A percentile compares a stretch with the other conserved stretches of the same genome.
Evolutionary conservation across 164 flowering plant species (phyloP).

Genomic region (Echeveria elegans): DNA sequence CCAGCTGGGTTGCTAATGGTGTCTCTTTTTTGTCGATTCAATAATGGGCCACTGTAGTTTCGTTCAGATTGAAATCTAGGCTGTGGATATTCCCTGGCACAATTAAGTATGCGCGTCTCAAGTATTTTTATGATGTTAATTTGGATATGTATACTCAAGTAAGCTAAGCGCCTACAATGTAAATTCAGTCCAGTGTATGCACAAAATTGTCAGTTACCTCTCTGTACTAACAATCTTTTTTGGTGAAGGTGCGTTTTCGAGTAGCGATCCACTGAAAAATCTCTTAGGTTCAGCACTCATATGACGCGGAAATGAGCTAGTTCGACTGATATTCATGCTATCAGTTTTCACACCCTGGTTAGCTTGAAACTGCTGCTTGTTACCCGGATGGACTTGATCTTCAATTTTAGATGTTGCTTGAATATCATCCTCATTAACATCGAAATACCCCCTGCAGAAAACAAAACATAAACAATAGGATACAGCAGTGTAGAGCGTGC

Average conservation of each 20-base stretch:
- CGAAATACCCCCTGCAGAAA: conserved; percentile 62
- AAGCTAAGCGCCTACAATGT: too few relatives aligned
- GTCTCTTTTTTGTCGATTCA: conserved; percentile 53
- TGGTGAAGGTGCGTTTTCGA: conserved; percentile 46
- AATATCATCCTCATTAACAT: conserved; percentile 62
- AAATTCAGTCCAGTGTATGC: neutral
- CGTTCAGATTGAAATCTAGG: conserved; percentile 45
- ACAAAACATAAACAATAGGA: neutral
- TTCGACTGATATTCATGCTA: conserved; percentile 34
- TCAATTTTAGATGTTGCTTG: conserved; percentile 36
- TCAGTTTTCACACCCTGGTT: conserved; percentile 29
- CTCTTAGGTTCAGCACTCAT: conserved; percentile 30
- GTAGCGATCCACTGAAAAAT: conserved; percentile 52
- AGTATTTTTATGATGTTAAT: conserved; percentile 6
- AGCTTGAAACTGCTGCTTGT: conserved; percentile 16
- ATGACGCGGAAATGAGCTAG: conserved; percentile 28
- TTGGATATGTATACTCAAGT: too few relatives aligned
- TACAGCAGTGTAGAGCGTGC: neutral
- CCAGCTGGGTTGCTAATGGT: conserved; percentile 40
- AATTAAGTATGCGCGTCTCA: conserved; percentile 2
- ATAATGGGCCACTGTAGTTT: conserved; percentile 68
- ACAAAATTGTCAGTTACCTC: conserved; percentile 30
- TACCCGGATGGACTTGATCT: conserved; percentile 32
- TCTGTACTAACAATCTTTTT: conserved; percentile 48
- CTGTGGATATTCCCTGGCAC: conserved; percentile 46